Evolutionary conservation across 2,329 filamentous ascomycete species (phyloP), one percentile per base, ranked within the genome.

Genomic region (Phialocephala sp.): DNA sequence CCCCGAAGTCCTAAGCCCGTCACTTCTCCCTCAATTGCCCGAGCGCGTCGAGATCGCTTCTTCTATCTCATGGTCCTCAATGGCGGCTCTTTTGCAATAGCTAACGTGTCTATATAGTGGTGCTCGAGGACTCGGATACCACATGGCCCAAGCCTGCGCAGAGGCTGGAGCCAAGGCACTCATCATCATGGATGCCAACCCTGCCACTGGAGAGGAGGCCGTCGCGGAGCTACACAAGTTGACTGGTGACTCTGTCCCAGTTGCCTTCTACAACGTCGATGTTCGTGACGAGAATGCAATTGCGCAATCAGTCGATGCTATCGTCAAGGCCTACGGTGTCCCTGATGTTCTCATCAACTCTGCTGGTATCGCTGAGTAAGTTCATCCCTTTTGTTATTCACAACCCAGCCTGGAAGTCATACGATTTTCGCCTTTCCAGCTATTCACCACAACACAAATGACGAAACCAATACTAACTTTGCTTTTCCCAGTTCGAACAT

Each of bases 311-410:
- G 57, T 69, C 50, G 60, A 68, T n/a, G 43, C 65, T 5, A n/a
- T 67, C 5, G 63, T 68, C 14, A 60, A 64, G 59, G 55, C 50
- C 4, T 91, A 89, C 72, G 91, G 91, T 61, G 81, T 85, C 12
- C 86, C 91, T 14, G 89, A 94, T 74, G 87, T 92, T 37, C 82
- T 94, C n/a, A 85, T 94, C 80, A 93, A 92, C 81, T 89, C 89
- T 58, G 91, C 91, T 55, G 91, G 91, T 76, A 92, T 94, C 69
- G 91, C 91, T 69, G 91, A 93, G 81, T 84, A 78, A 77, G 80
- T 78, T 47, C 35, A 8, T 60, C 24, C n/a, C 41, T 20, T 20
- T 57, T 39, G 47, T 12, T 18, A 32, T 32, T 32, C 27, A 3
- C 27, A 32, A 32, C 27, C 27, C 27, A 32, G 27, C 27, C 6